Percentiles rank a stretch among this genome's conserved stretches.
Conservation (phyloP, 306 rosid species). For the Rosa lucieae region DNA sequence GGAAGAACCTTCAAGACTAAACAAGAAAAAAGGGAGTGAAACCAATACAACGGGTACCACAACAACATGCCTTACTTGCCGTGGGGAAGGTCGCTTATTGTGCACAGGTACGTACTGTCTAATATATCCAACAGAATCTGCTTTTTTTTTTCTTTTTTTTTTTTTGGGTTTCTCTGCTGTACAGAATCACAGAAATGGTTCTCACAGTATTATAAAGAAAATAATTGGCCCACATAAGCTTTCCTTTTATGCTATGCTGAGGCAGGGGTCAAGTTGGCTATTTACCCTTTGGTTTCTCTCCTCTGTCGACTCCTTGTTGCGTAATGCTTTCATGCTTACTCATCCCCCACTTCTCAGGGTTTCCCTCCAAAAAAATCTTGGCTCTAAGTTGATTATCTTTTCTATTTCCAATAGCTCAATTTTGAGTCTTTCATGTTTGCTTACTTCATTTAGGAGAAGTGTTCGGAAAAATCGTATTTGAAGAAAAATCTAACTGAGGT, state of each 20-base stretch:
- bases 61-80: slow-evolving; percentile 68
- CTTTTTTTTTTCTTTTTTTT: background rate
- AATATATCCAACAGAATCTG: background rate
- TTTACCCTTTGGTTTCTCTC: background rate
- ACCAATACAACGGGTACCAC: slow-evolving; percentile 37
- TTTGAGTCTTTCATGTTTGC: background rate
- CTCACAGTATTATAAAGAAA: background rate
- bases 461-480: background rate
- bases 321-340: background rate
- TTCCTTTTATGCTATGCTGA: background rate
- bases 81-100: slow-evolving; percentile 82
- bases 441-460: background rate
- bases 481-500: background rate
- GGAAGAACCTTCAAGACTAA: slow-evolving; percentile 92
- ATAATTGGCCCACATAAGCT: background rate
- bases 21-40: slow-evolving; percentile 27
- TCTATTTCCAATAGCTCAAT: background rate
- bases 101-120: slow-evolving; percentile 61
- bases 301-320: background rate
- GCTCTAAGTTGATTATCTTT: background rate
- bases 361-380: background rate
- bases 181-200: background rate
- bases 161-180: no score
- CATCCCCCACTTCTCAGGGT: background rate
- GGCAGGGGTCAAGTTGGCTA: background rate